Conservation (phyloP, 371 early-diverging fungal genomes). For the Mucor saturninus region DNA sequence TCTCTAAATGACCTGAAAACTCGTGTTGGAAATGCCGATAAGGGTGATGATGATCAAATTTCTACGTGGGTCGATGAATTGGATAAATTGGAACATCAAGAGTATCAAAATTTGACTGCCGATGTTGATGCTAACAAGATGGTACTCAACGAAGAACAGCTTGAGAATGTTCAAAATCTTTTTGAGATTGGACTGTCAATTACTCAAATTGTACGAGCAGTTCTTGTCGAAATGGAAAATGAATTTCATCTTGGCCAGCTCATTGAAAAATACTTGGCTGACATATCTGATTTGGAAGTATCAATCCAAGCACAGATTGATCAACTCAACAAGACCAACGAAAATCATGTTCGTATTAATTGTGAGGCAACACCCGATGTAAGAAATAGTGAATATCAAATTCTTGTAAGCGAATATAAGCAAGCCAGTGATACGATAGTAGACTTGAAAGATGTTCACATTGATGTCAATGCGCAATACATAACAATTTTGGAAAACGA, state of each 20-base stretch:
- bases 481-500: conserved; percentile 14
- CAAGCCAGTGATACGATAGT: conserved; percentile 10
- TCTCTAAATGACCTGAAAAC: background rate
- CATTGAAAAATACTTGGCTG: conserved; percentile 21
- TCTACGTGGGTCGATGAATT: conserved; percentile 2
- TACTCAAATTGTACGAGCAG: background rate
- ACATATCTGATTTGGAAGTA: conserved; percentile 16
- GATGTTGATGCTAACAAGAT: conserved; percentile 20
- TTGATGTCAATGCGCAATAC: conserved; percentile 21
- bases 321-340: conserved; percentile 3
- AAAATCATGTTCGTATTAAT: conserved; percentile 1
- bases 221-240: conserved; percentile 14
- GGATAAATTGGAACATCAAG: conserved; percentile 8
- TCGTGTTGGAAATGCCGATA: background rate
- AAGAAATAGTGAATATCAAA: conserved; percentile 14
- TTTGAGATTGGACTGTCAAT: conserved; percentile 8
- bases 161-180: background rate
- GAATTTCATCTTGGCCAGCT: conserved; percentile 23
- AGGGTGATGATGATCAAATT: conserved; percentile 1
- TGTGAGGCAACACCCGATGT: conserved; percentile 7
- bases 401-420: conserved; percentile 22
- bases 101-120: background rate
- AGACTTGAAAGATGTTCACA: conserved; percentile 24
- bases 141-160: conserved; percentile 1
- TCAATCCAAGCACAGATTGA: conserved; percentile 7